phyloP scores from a whole-genome alignment of 2,329 filamentous ascomycete species.

The Colletotrichum orbiculare region DNA sequence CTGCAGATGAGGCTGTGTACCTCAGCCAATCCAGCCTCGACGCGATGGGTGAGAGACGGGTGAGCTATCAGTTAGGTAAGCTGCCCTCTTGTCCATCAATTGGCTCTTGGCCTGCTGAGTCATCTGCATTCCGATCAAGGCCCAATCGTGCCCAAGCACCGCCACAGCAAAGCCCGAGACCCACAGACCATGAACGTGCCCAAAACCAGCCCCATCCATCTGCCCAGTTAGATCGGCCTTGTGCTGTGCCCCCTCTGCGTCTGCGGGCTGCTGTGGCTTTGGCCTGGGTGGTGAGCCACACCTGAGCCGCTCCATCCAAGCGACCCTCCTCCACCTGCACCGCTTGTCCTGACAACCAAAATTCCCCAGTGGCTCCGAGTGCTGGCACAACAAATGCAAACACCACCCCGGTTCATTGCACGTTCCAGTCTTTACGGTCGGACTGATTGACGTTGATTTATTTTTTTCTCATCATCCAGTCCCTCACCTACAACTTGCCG shows the following conservation, averaged over 20 bases:
- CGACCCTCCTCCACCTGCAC: not conserved
- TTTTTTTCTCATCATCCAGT: not conserved
- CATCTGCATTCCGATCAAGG: constrained; percentile 11
- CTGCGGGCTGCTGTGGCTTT: too few species aligned
- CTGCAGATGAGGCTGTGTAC: too few species aligned
- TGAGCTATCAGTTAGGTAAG: too few species aligned
- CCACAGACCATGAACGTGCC: not conserved
- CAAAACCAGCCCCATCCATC: not conserved
- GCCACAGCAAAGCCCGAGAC: not conserved
- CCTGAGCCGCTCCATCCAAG: not conserved
- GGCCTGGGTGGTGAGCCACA: not conserved
- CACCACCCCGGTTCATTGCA: constrained; percentile 4
- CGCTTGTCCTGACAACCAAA: constrained; percentile 37
- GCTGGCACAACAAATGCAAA: constrained; percentile 29
- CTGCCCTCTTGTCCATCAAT: constrained; percentile 2
- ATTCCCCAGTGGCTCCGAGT: constrained; percentile 22
- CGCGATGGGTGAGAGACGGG: not conserved
- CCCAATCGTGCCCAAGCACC: constrained; percentile 30
- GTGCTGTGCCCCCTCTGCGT: too few species aligned
- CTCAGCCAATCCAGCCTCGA: too few species aligned
- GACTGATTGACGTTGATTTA: constrained; percentile 18
- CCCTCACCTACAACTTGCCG: constrained; percentile 11
- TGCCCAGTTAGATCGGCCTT: not conserved
- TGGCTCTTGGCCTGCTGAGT: fast-evolving
- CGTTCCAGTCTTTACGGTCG: constrained; percentile 4